Evolutionary conservation across 805 yeast genomes (phyloP), one percentile per base, ranked within the genome.

Genomic region (Grigorovia transvaalensis): DNA sequence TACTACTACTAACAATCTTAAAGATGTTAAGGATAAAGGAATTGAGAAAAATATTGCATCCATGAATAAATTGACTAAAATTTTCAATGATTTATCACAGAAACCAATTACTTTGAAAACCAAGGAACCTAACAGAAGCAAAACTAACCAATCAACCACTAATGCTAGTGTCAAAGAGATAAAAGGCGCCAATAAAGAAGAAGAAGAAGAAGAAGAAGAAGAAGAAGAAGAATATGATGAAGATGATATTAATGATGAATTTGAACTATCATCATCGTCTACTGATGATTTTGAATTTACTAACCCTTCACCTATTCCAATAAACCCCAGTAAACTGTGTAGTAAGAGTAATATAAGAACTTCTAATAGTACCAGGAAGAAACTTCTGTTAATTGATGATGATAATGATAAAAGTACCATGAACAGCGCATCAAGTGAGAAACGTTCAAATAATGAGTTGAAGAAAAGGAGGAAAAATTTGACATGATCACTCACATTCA

Each of bases 281-380:
- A 61, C 58, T 48, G 69, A 65, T 50, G 70, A 64, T 50, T 53
- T 65, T 6, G 70, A 66, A 49, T 51, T 64, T 46, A 62, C 69
- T 0, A 58, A 61, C 46, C 67, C 70, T 2, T 66, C 68, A 11
- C 67, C 64, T 6, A 56, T 59, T n/a, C 54, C 57, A 30, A 42
- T 57, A 2, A 62, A 59, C 44, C 54, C 59, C 2, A 27, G 56
- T 2, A 57, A 51, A 29, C n/a, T 7, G 5, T n/a, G 17, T 13
- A 38, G 40, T 18, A 44, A 48, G 27, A 43, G 50, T 5, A 61
- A 57, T 35, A 53, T 48, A 17, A 53, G 53, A 17, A 49, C 49
- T 4, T 53, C 54, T 4, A 38, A 47, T 2, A 23, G 49, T 42
- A 35, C 56, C 12, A 62, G 67, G 23, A 69, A 66, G 49, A 70